Evolutionary conservation across 176 grass and related monocot species (phyloP).

Genomic region (Triticum dicoccoides): DNA sequence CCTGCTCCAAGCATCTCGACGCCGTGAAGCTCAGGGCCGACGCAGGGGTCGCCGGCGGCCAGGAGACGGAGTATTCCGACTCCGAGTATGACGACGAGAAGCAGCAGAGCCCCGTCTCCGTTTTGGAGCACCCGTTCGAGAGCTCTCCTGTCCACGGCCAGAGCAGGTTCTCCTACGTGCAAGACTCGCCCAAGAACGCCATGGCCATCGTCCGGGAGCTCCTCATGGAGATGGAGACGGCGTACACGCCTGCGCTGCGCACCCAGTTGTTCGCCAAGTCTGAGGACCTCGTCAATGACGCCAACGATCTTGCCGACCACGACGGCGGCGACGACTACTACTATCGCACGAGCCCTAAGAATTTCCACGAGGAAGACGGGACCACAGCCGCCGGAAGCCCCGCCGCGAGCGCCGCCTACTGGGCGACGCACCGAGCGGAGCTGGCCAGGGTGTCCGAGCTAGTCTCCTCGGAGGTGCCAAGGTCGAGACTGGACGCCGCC

Average conservation of each 20-base stretch:
- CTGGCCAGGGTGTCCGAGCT: slow-evolving; percentile 26
- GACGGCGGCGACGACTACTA: background rate
- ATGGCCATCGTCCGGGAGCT: slow-evolving; percentile 61
- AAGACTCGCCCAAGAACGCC: slow-evolving; percentile 36
- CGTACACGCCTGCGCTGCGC: slow-evolving; percentile 54
- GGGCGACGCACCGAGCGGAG: slow-evolving; percentile 32
- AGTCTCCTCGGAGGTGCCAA: slow-evolving; percentile 33
- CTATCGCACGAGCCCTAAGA: slow-evolving; percentile 17
- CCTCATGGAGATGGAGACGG: slow-evolving; percentile 63
- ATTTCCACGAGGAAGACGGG: background rate
- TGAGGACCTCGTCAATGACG: slow-evolving; percentile 22
- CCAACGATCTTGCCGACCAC: background rate
- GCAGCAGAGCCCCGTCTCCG: slow-evolving; percentile 81
- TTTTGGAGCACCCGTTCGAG: slow-evolving; percentile 66
- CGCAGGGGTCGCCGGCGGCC: background rate
- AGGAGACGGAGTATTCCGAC: background rate
- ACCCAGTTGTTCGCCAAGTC: slow-evolving; percentile 35
- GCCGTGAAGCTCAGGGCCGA: slow-evolving; percentile 24
- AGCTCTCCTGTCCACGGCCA: slow-evolving; percentile 45
- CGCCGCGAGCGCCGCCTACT: background rate
- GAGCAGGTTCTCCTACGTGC: slow-evolving; percentile 15
- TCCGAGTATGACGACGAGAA: slow-evolving; percentile 44
- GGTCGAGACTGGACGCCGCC: background rate
- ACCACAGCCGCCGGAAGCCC: background rate
- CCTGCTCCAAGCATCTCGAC: background rate